These are phyloP conservation scores for Arthrobotrys pseudoclavata DNA, from an alignment of 2,329 filamentous ascomycete genomes.

Conservation along the genomic window DNA sequence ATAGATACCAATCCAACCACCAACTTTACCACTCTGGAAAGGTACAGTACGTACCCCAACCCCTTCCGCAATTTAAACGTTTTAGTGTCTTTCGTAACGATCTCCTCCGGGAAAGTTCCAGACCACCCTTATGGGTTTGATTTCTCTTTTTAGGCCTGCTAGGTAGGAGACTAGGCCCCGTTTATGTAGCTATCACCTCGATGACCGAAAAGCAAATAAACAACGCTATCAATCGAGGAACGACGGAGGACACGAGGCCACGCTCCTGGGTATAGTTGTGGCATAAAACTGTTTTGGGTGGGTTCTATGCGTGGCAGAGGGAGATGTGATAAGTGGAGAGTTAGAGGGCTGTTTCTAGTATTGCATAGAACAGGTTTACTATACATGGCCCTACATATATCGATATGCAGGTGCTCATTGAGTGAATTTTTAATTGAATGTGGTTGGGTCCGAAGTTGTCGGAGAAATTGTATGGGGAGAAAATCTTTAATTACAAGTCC, in stretches of 20 bases:
- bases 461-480: conserved; percentile 13
- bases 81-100: conserved; percentile 4
- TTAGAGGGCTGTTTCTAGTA: conserved; percentile 1
- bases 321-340: neutral
- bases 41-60: conserved; percentile 18
- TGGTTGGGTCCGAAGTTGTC: conserved; percentile 29
- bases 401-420: conserved; percentile 1
- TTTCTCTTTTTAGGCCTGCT: neutral
- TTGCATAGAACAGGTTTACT: conserved; percentile 3
- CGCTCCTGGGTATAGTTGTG: neutral
- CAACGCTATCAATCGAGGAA: conserved; percentile 33
- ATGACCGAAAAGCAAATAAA: conserved; percentile 6
- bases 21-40: neutral
- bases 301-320: conserved; percentile 24
- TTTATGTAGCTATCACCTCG: neutral
- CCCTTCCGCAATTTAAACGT: neutral
- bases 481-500: neutral
- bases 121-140: neutral
- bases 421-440: neutral
- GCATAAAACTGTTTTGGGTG: conserved; percentile 24
- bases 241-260: conserved; percentile 15
- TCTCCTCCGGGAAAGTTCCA: conserved; percentile 10
- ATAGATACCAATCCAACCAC: conserved; percentile 18
- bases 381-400: neutral
- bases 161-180: too few species aligned